Percentiles rank a stretch among this genome's conserved stretches.
phyloP scores from a whole-genome alignment of 2,329 filamentous ascomycete species.

The Arthroderma uncinatum region DNA sequence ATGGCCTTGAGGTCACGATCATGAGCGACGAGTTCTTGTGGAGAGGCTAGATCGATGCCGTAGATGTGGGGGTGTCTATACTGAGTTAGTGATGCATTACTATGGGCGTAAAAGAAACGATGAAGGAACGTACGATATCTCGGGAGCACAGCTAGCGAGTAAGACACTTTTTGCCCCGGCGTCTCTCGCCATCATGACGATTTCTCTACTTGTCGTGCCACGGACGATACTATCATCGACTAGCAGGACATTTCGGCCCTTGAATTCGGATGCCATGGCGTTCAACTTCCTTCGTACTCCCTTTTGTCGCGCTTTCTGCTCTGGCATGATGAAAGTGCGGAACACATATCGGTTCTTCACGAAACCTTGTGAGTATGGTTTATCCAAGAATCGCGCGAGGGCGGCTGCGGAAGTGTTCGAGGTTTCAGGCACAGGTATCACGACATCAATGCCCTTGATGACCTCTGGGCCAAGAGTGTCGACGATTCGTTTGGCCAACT shows the following conservation, averaged over 20 bases:
- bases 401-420: slow-evolving; percentile 68
- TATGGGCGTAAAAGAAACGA: background rate
- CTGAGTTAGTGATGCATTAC: background rate
- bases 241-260: slow-evolving; percentile 65
- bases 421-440: slow-evolving; percentile 77
- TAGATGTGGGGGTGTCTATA: slow-evolving; percentile 68
- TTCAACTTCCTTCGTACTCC: slow-evolving; percentile 83
- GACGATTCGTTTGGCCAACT: slow-evolving; percentile 63
- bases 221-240: slow-evolving; percentile 87
- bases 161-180: slow-evolving; percentile 71
- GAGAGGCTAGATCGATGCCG: slow-evolving; percentile 63
- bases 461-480: slow-evolving; percentile 55
- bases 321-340: slow-evolving; percentile 78
- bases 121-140: slow-evolving; percentile 48
- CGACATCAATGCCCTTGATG: slow-evolving; percentile 63
- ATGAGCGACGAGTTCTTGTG: slow-evolving; percentile 59
- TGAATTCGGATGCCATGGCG: slow-evolving; percentile 75
- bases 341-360: slow-evolving; percentile 86
- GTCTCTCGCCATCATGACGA: slow-evolving; percentile 74
- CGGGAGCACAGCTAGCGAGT: slow-evolving; percentile 71
- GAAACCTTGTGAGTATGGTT: slow-evolving; percentile 69
- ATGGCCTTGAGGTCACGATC: slow-evolving; percentile 52
- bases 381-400: slow-evolving; percentile 62
- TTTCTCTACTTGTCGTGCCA: slow-evolving; percentile 69
- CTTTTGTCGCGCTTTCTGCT: slow-evolving; percentile 68